Evolutionary conservation across 768 basidiomycete species (phyloP).

Genomic region (Agrocybe pediades): DNA sequence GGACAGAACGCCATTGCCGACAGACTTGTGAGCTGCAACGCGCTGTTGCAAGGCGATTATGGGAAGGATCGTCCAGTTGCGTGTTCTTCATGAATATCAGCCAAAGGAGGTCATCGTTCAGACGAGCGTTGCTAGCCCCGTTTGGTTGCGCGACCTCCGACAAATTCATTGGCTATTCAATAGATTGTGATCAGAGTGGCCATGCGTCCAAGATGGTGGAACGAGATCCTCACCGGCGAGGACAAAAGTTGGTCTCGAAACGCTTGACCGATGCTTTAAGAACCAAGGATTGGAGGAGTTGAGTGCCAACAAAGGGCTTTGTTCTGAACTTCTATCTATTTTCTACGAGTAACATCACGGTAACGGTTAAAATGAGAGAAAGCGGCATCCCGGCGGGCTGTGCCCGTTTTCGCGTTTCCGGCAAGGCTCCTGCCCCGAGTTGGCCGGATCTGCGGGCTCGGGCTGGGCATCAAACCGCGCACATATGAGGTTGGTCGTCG

Average conservation of each 20-base stretch:
- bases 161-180: neutral
- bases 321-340: too few species aligned
- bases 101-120: neutral
- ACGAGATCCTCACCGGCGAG: neutral
- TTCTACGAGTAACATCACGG: too few species aligned
- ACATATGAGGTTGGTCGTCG: conserved; percentile 11
- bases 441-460: conserved; percentile 4
- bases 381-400: too few species aligned
- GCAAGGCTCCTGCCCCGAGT: conserved; percentile 1
- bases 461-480: conserved; percentile 16
- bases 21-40: neutral
- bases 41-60: neutral
- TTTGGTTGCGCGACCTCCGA: neutral
- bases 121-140: neutral
- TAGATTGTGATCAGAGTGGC: neutral
- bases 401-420: neutral
- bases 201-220: neutral
- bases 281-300: too few species aligned
- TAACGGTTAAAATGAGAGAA: too few species aligned
- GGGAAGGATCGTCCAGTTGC: neutral
- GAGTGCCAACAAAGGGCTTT: too few species aligned
- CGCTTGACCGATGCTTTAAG: too few species aligned
- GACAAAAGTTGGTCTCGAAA: neutral
- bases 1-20: neutral
- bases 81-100: neutral